phyloP scores from a whole-genome alignment of 148 eudicot species.

The Gaultheria prostrata region DNA sequence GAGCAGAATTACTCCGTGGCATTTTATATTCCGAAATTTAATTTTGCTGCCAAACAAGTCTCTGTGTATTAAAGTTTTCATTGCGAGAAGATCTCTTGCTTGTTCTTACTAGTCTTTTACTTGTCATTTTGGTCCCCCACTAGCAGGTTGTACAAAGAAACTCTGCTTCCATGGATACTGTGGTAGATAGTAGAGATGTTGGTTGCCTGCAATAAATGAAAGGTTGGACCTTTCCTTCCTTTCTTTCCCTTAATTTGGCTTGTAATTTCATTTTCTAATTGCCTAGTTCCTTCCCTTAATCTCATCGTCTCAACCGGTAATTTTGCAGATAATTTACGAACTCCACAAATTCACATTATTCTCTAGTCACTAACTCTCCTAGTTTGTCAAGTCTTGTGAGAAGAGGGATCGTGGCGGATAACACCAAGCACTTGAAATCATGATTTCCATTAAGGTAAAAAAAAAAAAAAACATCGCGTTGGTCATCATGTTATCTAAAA shows the following conservation, averaged over 20 bases:
- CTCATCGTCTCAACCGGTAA: neutral
- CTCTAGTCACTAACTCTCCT: neutral
- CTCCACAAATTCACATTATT: neutral
- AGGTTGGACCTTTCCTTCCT: neutral
- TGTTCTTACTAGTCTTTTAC: neutral
- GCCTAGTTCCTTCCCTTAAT: neutral
- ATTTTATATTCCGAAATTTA: neutral
- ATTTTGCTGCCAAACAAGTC: neutral
- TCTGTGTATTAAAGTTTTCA: neutral
- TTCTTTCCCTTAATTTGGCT: conserved; percentile 13
- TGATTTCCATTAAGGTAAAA: neutral
- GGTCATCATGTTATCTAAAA: neutral
- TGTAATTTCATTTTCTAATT: conserved; percentile 2
- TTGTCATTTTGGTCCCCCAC: conserved; percentile 33
- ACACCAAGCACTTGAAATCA: neutral
- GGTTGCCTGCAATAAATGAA: neutral
- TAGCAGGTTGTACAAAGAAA: conserved; percentile 26
- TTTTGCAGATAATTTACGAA: neutral
- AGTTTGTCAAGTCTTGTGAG: neutral
- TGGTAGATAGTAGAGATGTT: conserved; percentile 28
- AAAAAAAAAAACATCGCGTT: too few relatives aligned
- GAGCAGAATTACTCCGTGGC: neutral
- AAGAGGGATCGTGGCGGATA: neutral
- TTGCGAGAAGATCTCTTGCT: neutral
- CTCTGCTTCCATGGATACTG: conserved; percentile 10